phyloP scores from a whole-genome alignment of 2,329 filamentous ascomycete species.

The Verticillium tricorpus region DNA sequence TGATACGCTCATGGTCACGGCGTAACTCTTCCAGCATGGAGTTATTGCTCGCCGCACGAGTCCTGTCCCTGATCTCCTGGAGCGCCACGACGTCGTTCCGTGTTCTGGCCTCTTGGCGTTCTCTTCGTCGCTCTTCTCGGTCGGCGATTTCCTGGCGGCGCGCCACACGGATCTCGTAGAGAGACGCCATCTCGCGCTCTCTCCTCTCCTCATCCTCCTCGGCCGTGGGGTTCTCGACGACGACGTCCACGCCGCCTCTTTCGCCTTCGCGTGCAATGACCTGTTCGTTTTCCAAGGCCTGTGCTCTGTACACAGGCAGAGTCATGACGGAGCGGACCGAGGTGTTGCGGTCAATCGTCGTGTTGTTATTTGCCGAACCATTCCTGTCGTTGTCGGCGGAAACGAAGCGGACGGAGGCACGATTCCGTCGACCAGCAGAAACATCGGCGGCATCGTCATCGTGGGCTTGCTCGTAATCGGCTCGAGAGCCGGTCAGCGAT shows the following conservation, averaged over 20 bases:
- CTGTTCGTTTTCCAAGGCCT: slow-evolving; percentile 70
- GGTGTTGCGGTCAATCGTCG: slow-evolving; percentile 67
- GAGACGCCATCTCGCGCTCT: slow-evolving; percentile 85
- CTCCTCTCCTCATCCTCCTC: slow-evolving; percentile 75
- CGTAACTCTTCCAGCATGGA: slow-evolving; percentile 58
- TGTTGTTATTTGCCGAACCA: slow-evolving; percentile 20
- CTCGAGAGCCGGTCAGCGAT: slow-evolving; percentile 7
- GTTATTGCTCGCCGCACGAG: slow-evolving; percentile 40
- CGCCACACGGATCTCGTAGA: slow-evolving; percentile 83
- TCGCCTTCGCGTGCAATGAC: slow-evolving; percentile 88
- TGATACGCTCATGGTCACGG: slow-evolving; percentile 49
- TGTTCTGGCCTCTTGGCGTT: slow-evolving; percentile 66
- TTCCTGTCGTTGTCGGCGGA: background rate
- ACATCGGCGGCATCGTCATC: slow-evolving; percentile 20
- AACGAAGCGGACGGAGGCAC: slow-evolving; percentile 2
- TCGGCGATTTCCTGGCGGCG: slow-evolving; percentile 72
- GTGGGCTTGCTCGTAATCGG: slow-evolving; percentile 24
- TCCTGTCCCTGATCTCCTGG: slow-evolving; percentile 58
- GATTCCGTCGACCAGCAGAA: slow-evolving; percentile 3
- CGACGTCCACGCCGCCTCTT: slow-evolving; percentile 83
- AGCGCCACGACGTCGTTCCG: slow-evolving; percentile 67
- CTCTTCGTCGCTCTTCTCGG: slow-evolving; percentile 68
- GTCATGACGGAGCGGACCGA: slow-evolving; percentile 94
- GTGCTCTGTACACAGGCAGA: slow-evolving; percentile 75
- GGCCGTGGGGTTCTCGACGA: slow-evolving; percentile 76